Conservation (phyloP, 163 green algal genomes). For the Scenedesmus sp. region DNA sequence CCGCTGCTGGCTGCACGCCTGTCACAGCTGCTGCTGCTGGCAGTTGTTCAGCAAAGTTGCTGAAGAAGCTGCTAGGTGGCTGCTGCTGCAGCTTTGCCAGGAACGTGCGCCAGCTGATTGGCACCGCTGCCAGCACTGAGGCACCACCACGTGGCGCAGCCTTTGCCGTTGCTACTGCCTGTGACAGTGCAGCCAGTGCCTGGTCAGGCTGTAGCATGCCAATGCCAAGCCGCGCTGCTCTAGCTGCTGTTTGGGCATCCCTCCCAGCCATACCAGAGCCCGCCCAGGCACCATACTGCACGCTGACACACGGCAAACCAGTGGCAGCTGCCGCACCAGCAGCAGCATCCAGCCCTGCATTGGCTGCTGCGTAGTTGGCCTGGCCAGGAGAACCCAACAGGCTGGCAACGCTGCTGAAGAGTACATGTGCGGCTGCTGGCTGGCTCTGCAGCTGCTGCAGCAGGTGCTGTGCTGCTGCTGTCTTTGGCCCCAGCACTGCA, state of each 20-base stretch:
- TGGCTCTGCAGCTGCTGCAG: not conserved
- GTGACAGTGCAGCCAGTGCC: conserved; percentile 67
- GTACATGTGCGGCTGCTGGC: not conserved
- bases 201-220: conserved; percentile 63
- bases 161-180: not conserved
- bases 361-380: conserved; percentile 87
- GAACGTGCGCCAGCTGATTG: conserved; percentile 23
- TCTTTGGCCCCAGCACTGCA: conserved; percentile 41
- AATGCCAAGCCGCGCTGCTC: conserved; percentile 82
- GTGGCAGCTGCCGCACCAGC: conserved; percentile 28
- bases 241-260: conserved; percentile 63
- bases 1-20: not conserved
- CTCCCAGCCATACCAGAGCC: conserved; percentile 80
- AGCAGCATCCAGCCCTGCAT: conserved; percentile 62
- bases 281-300: conserved; percentile 92
- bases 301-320: conserved; percentile 55
- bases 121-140: conserved; percentile 10
- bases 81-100: conserved; percentile 30
- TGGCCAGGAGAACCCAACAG: conserved; percentile 84
- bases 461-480: not conserved
- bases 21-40: not conserved
- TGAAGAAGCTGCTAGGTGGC: conserved; percentile 42
- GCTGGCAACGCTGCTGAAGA: conserved; percentile 58
- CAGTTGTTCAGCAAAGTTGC: not conserved
- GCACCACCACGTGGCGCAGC: not conserved